phyloP scores from a whole-genome alignment of 306 rosid genomes.

The Lathyrus oleraceus region DNA sequence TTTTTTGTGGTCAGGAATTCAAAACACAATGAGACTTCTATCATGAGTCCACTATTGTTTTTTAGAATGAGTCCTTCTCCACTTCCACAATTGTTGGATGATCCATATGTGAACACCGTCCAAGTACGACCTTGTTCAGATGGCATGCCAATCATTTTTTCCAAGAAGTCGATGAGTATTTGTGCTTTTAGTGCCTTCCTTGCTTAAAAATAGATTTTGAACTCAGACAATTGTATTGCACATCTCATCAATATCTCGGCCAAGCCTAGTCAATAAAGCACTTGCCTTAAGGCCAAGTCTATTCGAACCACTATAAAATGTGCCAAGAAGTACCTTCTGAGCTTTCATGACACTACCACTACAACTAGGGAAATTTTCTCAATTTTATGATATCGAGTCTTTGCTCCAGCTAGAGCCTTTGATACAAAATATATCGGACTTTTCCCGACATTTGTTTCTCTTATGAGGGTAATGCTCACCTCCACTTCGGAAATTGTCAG shows the following conservation, averaged over 20 bases:
- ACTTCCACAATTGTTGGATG: not conserved
- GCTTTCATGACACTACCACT: not conserved
- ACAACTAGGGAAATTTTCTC: not conserved
- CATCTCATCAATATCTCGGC: not conserved
- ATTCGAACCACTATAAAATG: not conserved
- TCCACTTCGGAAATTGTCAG: no score
- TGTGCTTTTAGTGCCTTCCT: not conserved
- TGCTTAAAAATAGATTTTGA: not conserved
- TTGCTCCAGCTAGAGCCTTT: no score
- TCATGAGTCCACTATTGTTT: no score
- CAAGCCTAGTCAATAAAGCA: not conserved
- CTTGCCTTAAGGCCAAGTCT: not conserved
- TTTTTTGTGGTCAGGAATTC: no score
- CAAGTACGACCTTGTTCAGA: not conserved
- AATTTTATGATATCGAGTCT: no score
- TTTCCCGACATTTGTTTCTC: no score
- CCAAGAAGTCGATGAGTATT: not conserved
- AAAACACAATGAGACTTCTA: no score
- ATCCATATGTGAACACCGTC: not conserved
- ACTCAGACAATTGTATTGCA: not conserved
- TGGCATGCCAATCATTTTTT: not conserved
- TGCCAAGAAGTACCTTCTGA: not conserved
- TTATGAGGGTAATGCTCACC: no score
- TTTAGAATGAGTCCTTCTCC: not conserved
- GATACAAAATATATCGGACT: no score